Evolutionary conservation across 805 yeast species (phyloP), one percentile per base, ranked within the genome.

Genomic region (Groenewaldozyma salmanticensis): DNA sequence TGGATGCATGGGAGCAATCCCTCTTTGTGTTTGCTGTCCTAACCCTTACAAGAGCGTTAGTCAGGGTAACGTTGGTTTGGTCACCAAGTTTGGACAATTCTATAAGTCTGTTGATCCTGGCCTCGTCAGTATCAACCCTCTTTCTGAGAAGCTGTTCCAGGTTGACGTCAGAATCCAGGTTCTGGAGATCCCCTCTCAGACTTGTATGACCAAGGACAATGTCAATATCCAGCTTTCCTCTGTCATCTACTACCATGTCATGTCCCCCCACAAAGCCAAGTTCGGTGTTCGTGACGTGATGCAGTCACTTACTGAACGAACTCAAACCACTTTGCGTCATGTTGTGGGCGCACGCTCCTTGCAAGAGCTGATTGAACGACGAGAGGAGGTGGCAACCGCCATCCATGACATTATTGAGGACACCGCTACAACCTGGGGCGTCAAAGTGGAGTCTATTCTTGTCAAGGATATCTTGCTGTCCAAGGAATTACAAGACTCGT

Each of bases 371-470:
- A 78, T 79, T 51, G 86, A 79, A 53, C 74, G 78, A 55, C 63
- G 87, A 48, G 86, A 79, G 50, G 82, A 79, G 57, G 71, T 79
- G 47, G 85, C 86, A 17, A 74, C 66, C 37, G 65, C 79, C 19
- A 79, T 79, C 51, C 79, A 72, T 53, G 70, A 65, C 42, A 72
- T 79, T 44, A 79, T 79, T 44, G 55, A 75, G 27, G 72, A 70
- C 45, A 75, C 83, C 7, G 84, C 82, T 3, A 62, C 65, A 29
- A 74, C 69, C 43, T 79, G 87, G 87, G 87, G 87, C 52, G 82
- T 78, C 29, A 65, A 67, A 45, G 72, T 79, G 44, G 86, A 79
- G 59, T 68, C 78, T 39, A 76, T 79, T 45, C 66, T 79, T 49
- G 79, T 79, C 56, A 79, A 79, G 62, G 86, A 79, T 57, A 66